Percentiles rank a stretch among this genome's conserved stretches.
Conservation (phyloP, 331 rosid species). For the Cydonia oblonga region DNA sequence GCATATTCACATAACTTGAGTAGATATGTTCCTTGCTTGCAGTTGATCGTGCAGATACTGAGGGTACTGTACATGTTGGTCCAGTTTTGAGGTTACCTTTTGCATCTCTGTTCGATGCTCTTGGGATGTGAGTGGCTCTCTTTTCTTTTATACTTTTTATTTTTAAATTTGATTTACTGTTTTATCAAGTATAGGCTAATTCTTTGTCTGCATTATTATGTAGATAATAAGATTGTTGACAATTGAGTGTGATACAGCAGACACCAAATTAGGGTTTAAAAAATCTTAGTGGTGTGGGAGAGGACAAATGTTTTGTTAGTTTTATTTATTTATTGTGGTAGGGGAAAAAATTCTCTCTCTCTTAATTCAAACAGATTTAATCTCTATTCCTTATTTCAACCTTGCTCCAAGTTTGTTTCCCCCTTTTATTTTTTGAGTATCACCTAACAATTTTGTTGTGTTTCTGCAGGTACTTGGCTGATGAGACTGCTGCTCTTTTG, state of each 20-base stretch:
- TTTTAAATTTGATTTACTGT: not conserved
- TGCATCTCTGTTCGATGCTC: conserved; percentile 82
- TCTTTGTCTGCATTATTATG: not conserved
- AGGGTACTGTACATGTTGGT: conserved; percentile 60
- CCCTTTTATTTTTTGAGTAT: not conserved
- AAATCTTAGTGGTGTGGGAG: not conserved
- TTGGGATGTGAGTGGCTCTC: conserved; percentile 64
- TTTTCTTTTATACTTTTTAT: not conserved
- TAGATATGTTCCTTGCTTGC: conserved; percentile 30
- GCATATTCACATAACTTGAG: not conserved
- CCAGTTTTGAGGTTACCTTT: conserved; percentile 76
- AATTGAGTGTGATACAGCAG: too few species aligned
- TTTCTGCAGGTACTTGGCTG: conserved; percentile 69
- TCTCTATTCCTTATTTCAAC: not conserved
- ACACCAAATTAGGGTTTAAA: not conserved
- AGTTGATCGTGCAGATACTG: conserved; percentile 81
- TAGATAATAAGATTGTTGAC: not conserved
- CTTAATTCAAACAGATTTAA: not conserved
- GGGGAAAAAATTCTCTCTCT: not conserved
- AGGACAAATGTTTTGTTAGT: not conserved
- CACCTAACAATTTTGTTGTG: conserved; percentile 5
- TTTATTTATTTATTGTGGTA: too few species aligned
- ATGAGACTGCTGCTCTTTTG: conserved; percentile 86
- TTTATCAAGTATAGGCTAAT: not conserved
- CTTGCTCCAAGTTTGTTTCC: not conserved